Evolutionary conservation across 352 stramenopile species (phyloP), one percentile per base, ranked within the genome.

Genomic region (Pythium brachiatum): DNA sequence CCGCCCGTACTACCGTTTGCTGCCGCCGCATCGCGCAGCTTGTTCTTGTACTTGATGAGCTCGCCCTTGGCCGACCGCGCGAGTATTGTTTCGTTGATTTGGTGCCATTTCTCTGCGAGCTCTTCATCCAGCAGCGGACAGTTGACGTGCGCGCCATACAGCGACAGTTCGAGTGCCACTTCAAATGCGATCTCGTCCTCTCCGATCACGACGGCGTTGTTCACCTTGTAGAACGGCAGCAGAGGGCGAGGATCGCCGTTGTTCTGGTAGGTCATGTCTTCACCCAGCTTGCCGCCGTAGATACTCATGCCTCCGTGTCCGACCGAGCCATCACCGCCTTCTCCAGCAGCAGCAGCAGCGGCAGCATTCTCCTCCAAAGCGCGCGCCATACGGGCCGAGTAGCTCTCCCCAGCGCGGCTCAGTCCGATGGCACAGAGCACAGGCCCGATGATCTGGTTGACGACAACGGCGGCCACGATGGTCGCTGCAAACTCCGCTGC

Each of bases 401-500:
- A 41, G 25, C 59, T 83, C 53, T 90, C 81, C 3, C 81, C 81
- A 1, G 81, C 76, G 18, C 64, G 73, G 60, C 62, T 73, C 7
- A 90, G 56, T 0, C 81, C 81, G 8, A 89, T 70, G 2, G 81
- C 61, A 63, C 81, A 90, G 0, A 89, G 44, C 43, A 89, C 80
- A 2, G 81, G 81, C 1, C 79, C 81, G 34, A 90, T 75, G 47
- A 90, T 86, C 57, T 90, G 81, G 64, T 88, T 89, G 27, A 90
- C 70, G 44, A 90, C 79, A 36, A 90, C 73, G 8, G 81, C 81
- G 2, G 79, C 72, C 11, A 90, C 70, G 52, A 90, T 90, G 0
- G 81, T 90, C 6, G 78, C 70, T 15, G 81, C 60, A 31, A 88
- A 90, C 32, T 89, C 74, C 7, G 63, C 66, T 0, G 78, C 81